These are phyloP conservation scores for Aspergillus tubingensis DNA, from an alignment of 2,329 filamentous ascomycete species.

Conservation along the genomic window DNA sequence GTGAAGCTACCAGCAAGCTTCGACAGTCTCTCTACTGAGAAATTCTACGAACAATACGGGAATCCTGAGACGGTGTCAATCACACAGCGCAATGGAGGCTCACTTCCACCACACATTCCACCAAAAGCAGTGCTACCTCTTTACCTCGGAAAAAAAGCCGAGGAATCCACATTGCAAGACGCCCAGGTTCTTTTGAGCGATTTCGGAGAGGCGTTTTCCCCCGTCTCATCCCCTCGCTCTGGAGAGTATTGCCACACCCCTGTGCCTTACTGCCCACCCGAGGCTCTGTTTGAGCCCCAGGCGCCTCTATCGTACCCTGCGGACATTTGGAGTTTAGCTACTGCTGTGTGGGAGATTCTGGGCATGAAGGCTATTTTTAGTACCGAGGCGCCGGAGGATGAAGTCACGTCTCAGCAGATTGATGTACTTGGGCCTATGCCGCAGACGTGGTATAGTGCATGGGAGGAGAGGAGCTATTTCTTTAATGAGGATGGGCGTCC, in stretches of 20 bases:
- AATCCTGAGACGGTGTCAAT: slow-evolving; percentile 32
- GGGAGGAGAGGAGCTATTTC: slow-evolving; percentile 18
- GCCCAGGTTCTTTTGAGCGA: slow-evolving; percentile 34
- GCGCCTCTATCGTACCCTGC: slow-evolving; percentile 34
- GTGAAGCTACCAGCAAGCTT: slow-evolving; percentile 28
- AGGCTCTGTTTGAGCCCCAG: slow-evolving; percentile 12
- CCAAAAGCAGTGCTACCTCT: slow-evolving; percentile 28
- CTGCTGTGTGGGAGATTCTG: slow-evolving; percentile 37
- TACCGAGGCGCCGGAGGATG: slow-evolving; percentile 14
- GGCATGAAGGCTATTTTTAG: slow-evolving; percentile 15
- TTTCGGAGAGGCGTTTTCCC: slow-evolving; percentile 24
- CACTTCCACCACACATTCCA: slow-evolving; percentile 31
- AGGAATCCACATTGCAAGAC: slow-evolving; percentile 31
- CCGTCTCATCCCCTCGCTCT: slow-evolving; percentile 15
- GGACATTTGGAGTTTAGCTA: slow-evolving; percentile 44
- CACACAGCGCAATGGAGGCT: slow-evolving; percentile 22
- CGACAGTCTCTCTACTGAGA: slow-evolving; percentile 31
- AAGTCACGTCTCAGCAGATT: slow-evolving; percentile 15
- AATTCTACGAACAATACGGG: slow-evolving; percentile 36
- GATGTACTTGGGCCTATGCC: slow-evolving; percentile 25
- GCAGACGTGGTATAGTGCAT: slow-evolving; percentile 21
- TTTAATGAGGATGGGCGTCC: slow-evolving; percentile 17
- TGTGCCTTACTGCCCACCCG: slow-evolving; percentile 15
- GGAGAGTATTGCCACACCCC: slow-evolving; percentile 27
- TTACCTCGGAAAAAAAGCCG: slow-evolving; percentile 29